Base-by-base conservation (phyloP, 805 yeast genomes). In the Scheffersomyces coipomensis region DNA sequence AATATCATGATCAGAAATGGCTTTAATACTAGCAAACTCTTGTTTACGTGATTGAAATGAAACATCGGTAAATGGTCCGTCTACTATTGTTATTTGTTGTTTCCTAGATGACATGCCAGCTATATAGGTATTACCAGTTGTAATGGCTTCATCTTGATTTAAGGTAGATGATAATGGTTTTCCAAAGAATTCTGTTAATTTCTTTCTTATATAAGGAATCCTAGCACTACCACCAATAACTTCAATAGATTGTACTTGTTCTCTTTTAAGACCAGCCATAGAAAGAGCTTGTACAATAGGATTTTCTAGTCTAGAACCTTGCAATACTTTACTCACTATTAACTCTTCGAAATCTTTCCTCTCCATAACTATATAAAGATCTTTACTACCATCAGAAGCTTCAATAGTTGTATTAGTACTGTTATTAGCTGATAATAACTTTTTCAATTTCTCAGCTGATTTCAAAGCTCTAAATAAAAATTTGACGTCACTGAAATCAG, bases 41-140 rank as follows among this genome's bases (percentile, higher is more conserved):
- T n/a, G n/a, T n/a, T n/a, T n/a, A n/a, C n/a, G n/a, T n/a, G n/a
- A n/a, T n/a, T n/a, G n/a, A n/a, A n/a, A n/a, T n/a, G n/a, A n/a
- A n/a, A n/a, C n/a, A n/a, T n/a, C n/a, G n/a, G n/a, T n/a, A n/a
- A n/a, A n/a, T n/a, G n/a, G n/a, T n/a, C n/a, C n/a, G n/a, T n/a
- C n/a, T n/a, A n/a, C n/a, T n/a, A n/a, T n/a, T n/a, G n/a, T n/a
- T n/a, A n/a, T n/a, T n/a, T n/a, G n/a, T n/a, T n/a, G n/a, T n/a
- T n/a, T n/a, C n/a, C n/a, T n/a, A n/a, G n/a, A n/a, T n/a, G n/a
- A n/a, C n/a, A n/a, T n/a, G n/a, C n/a, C n/a, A n/a, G n/a, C n/a
- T n/a, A n/a, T n/a, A n/a, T n/a, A 93, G 34, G 99, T 97, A 56
- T 96, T 95, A 76, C 99, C 99, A 69, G 91, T 88, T 40, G 98